Conservation (phyloP, 352 stramenopile genomes). For the Globisporangium radiosum region DNA sequence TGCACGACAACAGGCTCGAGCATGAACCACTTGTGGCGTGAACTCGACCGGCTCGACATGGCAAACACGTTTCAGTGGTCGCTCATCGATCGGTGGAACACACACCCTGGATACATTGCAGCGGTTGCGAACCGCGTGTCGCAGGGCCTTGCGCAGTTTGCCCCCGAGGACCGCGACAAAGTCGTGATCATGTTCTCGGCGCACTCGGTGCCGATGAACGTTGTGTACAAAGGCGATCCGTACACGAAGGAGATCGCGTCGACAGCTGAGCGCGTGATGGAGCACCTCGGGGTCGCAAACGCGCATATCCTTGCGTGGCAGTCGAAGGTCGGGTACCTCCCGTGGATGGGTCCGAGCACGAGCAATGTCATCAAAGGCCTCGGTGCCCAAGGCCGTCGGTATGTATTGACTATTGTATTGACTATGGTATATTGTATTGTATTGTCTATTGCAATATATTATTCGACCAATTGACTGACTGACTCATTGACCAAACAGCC, state of each 20-base stretch:
- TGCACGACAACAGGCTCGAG: slow-evolving; percentile 96
- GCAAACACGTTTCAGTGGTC: slow-evolving; percentile 78
- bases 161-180: slow-evolving; percentile 82
- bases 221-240: slow-evolving; percentile 85
- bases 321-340: slow-evolving; percentile 96
- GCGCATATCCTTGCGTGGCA: slow-evolving; percentile 94
- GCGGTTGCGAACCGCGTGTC: slow-evolving; percentile 90
- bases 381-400: slow-evolving; percentile 90
- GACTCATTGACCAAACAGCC: slow-evolving; percentile 18
- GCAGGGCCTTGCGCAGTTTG: slow-evolving; percentile 89
- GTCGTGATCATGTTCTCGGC: slow-evolving; percentile 89
- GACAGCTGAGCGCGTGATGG: slow-evolving; percentile 70
- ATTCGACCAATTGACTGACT: background rate
- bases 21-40: slow-evolving; percentile 88
- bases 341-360: slow-evolving; percentile 98
- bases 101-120: slow-evolving; percentile 93
- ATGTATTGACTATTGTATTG: background rate
- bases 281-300: slow-evolving; percentile 56
- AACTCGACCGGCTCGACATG: slow-evolving; percentile 86
- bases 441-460: too few species aligned
- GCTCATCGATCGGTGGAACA: slow-evolving; percentile 88
- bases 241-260: slow-evolving; percentile 84
- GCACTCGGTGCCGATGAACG: slow-evolving; percentile 87
- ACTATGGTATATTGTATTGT: background rate
- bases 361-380: slow-evolving; percentile 93